Evolutionary conservation across 202 grass and related monocot genomes (phyloP), one percentile per base, ranked within the genome.

Genomic region (Digitaria exilis): DNA sequence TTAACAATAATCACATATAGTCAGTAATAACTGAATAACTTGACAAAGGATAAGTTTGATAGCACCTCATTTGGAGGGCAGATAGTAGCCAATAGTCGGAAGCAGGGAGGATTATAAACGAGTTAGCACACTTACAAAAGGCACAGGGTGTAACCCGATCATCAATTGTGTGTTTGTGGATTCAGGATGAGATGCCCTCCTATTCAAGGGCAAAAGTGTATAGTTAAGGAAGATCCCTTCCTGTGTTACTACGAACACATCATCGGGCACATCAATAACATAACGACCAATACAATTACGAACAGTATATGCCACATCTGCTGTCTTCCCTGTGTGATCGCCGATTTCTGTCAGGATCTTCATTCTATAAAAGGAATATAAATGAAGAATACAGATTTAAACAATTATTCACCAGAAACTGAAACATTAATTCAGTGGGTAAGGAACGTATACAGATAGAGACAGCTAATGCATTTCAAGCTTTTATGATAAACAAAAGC

Each of bases 141-240:
- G 21, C 57, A 80, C 1, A 58, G 73, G 24, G n/a, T 80, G 68
- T 14, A 81, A 84, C 48, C 62, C 73, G 78, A 77, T 65, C 65
- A 75, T 77, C 57, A 22, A 86, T 39, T 83, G 26, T 86, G 30
- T 56, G 65, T 80, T 67, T 67, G 42, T 48, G 59, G 21, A 22
- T 57, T 90, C 69, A 93, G 73, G 41, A 81, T 78, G 54, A 71
- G 54, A 71, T 17, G n/a, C 77, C 73, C 75, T 68, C 85, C 88
- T 90, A 93, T 84, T 71, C 69, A 90, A 75, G 69, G 87, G 83
- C 68, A 88, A 88, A 83, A 82, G 41, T 84, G 57, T 73, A 80
- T 21, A 4, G 22, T 79, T 65, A 79, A 50, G 37, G 55, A 7
- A 73, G 14, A 65, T 55, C 21, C 14, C 10, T 73, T 65, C 31